Evolutionary conservation across 441 rosid species (phyloP).

Genomic region (Erysimum pusillum): DNA sequence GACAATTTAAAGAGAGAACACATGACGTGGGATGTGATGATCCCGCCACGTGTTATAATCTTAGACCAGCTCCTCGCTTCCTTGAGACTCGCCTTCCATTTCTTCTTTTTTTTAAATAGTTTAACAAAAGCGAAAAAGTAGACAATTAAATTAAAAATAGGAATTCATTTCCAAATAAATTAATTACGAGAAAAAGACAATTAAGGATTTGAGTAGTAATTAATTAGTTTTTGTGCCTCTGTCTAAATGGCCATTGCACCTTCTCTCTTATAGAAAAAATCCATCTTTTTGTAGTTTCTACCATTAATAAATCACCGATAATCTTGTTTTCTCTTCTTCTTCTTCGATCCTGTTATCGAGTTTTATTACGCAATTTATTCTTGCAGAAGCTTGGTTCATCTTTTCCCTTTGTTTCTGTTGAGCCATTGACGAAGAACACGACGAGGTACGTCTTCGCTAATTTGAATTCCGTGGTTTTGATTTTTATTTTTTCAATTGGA

Average conservation of each 20-base stretch:
- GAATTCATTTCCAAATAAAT: background rate
- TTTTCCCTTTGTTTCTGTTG: constrained; percentile 14
- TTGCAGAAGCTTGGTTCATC: constrained; percentile 32
- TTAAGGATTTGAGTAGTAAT: constrained; percentile 26
- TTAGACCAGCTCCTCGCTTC: constrained; percentile 30
- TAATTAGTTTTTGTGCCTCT: background rate
- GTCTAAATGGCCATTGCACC: constrained; percentile 17
- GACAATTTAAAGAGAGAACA: background rate
- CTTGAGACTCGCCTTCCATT: constrained; percentile 58
- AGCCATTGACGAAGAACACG: constrained; percentile 45
- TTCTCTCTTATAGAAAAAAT: constrained; percentile 29
- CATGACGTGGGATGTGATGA: constrained; percentile 20
- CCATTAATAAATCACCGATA: constrained; percentile 52
- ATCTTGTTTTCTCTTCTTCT: constrained; percentile 29
- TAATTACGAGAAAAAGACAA: constrained; percentile 40
- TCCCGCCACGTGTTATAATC: constrained; percentile 35
- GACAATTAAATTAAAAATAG: constrained; percentile 26
- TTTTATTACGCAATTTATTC: background rate
- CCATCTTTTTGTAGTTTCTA: constrained; percentile 27
- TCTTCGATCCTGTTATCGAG: constrained; percentile 31
- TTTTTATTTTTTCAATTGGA: background rate
- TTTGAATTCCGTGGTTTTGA: constrained; percentile 23
- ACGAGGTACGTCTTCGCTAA: constrained; percentile 48
- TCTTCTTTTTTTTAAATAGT: constrained; percentile 13
- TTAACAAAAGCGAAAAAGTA: constrained; percentile 41